Base-by-base conservation (phyloP, 164 flowering plant genomes). In the Dillenia suffruticosa region DNA sequence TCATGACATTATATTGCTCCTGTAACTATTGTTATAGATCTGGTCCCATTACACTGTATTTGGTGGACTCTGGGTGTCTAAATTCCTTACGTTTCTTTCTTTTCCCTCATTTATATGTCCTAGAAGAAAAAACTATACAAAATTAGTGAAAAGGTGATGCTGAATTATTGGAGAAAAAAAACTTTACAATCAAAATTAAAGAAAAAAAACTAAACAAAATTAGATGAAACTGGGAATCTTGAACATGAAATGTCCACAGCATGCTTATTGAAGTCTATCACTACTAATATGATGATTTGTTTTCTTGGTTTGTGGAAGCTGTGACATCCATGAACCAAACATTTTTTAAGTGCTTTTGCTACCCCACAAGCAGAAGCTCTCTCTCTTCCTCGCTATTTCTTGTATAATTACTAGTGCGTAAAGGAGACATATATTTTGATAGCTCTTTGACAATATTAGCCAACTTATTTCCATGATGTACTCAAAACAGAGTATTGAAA, bases 281-380 rank as follows among this genome's bases (percentile, higher is more conserved):
- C 62, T 57, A 51, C 13, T 63, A 58, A 60, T 43, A 46, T 67
- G 68, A 58, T 61, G 44, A 72, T 61, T 61, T 54, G 48, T 67
- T 59, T 24, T 63, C n/a, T n/a, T 58, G 32, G 50, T 32, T 67
- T 51, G 45, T 9, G 49, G 56, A 63, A 55, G 44, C 17, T 73
- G 75, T 61, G 77, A 73, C n/a, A n/a, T 63, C 78, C 77, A 70
- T 71, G 70, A 49, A 46, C 51, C 62, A 19, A 12, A 12, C 16
- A 43, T 59, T 53, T 55, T 63, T 44, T 61, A 45, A 79, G 82
- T 81, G 88, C 82, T 76, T 61, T 69, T 72, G 59, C 67, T 77
- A 55, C 79, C 88, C 88, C 82, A 83, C 85, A 54, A 52, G n/a
- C 56, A 44, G 57, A 22, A 40, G 59, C 58, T 50, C 19, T 10